Evolutionary conservation across 495 filamentous ascomycete species (phyloP).

Genomic region (Chlorociboria aeruginascens): DNA sequence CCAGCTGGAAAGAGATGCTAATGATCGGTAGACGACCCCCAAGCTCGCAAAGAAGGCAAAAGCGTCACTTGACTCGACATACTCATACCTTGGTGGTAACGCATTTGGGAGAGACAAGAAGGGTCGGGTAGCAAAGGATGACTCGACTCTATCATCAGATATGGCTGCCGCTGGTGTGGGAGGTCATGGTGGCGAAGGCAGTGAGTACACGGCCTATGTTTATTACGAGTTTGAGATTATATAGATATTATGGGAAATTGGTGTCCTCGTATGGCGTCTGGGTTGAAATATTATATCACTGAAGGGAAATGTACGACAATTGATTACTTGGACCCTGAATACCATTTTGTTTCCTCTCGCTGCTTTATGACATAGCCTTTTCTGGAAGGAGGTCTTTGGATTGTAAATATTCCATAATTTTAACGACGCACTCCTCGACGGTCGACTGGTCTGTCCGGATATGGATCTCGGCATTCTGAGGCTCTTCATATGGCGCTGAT

Average conservation of each 20-base stretch:
- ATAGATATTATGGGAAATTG: slow-evolving; percentile 19
- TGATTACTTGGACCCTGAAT: not conserved
- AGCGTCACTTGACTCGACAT: slow-evolving; percentile 65
- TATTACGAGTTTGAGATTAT: slow-evolving; percentile 89
- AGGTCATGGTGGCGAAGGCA: slow-evolving; percentile 42
- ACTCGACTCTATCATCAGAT: slow-evolving; percentile 59
- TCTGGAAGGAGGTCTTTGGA: slow-evolving; percentile 27
- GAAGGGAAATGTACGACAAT: not conserved
- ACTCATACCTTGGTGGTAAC: slow-evolving; percentile 89
- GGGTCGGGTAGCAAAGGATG: slow-evolving; percentile 79
- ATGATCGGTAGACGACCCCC: slow-evolving; percentile 53
- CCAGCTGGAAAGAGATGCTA: not conserved
- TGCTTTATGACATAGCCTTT: not conserved
- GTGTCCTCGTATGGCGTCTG: not conserved
- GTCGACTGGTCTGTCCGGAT: slow-evolving; percentile 65
- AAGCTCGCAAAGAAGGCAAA: slow-evolving; percentile 79
- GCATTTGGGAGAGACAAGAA: slow-evolving; percentile 92
- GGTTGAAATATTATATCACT: slow-evolving; percentile 12
- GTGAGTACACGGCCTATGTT: slow-evolving; percentile 91
- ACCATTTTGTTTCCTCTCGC: not conserved
- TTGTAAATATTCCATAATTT: slow-evolving; percentile 74
- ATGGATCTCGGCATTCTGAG: slow-evolving; percentile 72
- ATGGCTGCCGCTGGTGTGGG: slow-evolving; percentile 57
- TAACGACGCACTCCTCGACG: slow-evolving; percentile 72
- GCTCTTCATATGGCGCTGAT: slow-evolving; percentile 85